These are phyloP conservation scores for Citrullus colocynthis DNA, from an alignment of 306 rosid species.

Conservation along the genomic window DNA sequence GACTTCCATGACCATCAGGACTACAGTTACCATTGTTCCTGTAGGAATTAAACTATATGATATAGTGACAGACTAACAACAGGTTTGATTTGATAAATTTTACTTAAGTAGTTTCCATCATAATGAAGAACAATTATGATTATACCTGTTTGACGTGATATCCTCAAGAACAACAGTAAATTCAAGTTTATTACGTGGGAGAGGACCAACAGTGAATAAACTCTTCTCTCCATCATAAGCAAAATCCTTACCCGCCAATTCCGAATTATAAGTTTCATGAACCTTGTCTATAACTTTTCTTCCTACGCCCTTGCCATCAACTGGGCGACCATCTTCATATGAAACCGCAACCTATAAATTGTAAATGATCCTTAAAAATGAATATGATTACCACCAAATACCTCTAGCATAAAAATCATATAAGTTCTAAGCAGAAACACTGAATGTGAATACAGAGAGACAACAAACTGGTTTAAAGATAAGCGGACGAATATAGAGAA, in stretches of 20 bases:
- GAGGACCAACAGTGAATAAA: conserved; percentile 72
- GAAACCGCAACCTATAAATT: conserved; percentile 44
- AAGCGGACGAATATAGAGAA: not conserved
- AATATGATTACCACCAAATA: not conserved
- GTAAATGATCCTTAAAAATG: not conserved
- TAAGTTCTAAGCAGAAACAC: not conserved
- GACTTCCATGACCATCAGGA: conserved; percentile 44
- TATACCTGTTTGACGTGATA: conserved; percentile 41
- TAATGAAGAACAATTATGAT: conserved; percentile 10
- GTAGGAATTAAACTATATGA: not conserved
- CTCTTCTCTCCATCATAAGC: conserved; percentile 95
- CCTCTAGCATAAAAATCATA: not conserved
- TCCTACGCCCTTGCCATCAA: conserved; percentile 74
- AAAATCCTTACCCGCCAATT: conserved; percentile 61
- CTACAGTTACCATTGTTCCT: conserved; percentile 57
- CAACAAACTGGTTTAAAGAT: not conserved
- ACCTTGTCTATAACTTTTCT: conserved; percentile 63
- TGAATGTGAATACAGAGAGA: not conserved
- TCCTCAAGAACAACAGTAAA: conserved; percentile 77
- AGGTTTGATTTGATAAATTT: not conserved
- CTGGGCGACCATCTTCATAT: conserved; percentile 88
- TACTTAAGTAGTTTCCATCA: not conserved
- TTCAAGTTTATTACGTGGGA: conserved; percentile 73
- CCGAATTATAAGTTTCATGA: conserved; percentile 60
- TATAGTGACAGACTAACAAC: not conserved